Base-by-base conservation (phyloP, 371 early-diverging fungal species). In the Actinomucor elegans region DNA sequence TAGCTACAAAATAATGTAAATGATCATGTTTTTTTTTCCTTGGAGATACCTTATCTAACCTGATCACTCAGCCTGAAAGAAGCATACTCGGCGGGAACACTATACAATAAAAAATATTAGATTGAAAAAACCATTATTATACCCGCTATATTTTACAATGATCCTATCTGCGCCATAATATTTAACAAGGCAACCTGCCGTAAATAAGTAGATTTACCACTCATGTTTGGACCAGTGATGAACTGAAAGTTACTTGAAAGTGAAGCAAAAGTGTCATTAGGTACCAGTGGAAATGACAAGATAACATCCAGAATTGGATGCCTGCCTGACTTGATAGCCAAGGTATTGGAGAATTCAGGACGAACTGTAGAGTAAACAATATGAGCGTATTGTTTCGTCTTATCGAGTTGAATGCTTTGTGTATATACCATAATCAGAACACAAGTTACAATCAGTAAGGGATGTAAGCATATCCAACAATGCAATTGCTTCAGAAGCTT, bases 141-240 rank as follows among this genome's bases (percentile, higher is more conserved):
- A 43, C 53, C 1, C 33, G 18, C n/a, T 17, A 34, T 21, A 38
- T 35, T 70, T 60, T 83, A 85, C 85, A 84, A 94, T 36, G 86
- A 87, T 17, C 99, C 99, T 21, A 95, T 90, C 38, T 99, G 99
- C 0, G 97, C 96, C 87, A 99, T 86, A 40, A 99, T 82, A n/a
- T 64, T 76, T 33, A 97, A 56, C 11, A 97, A 73, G 0, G 93
- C 94, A 15, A 96, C 75, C 55, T 94, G 96, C n/a, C 90, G 83
- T 27, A 99, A 59, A 64, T 98, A 99, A 5, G 98, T 95, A 12
- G 93, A 87, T 65, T 97, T 97, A 12, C 98, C 98, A 46, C 89
- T 90, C 99, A 98, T 99, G 66, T 99, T 99, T 1, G 99, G 94
- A 0, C 99, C 99, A 0, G 94, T 96, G 8, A 99, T 87, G 11